phyloP scores from a whole-genome alignment of 495 filamentous ascomycete genomes.

The Hypoxylon lenormandii region DNA sequence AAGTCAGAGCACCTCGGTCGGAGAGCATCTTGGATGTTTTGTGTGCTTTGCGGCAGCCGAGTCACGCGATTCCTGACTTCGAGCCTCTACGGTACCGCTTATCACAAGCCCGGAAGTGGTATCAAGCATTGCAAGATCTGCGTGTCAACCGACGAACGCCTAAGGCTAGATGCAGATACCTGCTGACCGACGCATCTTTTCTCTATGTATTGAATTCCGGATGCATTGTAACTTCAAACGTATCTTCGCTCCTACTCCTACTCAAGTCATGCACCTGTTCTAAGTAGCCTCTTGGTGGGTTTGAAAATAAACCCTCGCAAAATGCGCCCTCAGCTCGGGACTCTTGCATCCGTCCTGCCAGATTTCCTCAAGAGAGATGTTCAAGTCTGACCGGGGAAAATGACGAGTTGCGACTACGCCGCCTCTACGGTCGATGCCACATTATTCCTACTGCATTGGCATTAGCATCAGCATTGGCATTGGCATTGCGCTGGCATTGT shows the following conservation, averaged over 20 bases:
- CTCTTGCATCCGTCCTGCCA: constrained; percentile 34
- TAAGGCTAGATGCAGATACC: constrained; percentile 6
- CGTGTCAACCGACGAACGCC: constrained; percentile 30
- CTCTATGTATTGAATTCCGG: background rate
- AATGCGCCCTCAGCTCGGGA: constrained; percentile 19
- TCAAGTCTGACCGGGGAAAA: constrained; percentile 2
- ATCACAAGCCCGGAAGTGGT: constrained; percentile 18
- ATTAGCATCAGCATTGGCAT: no score
- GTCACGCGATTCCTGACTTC: constrained; percentile 39
- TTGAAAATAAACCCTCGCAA: constrained; percentile 12
- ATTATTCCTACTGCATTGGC: background rate
- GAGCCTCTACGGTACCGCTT: constrained; percentile 27
- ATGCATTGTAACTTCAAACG: constrained; percentile 18
- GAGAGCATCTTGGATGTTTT: constrained; percentile 8
- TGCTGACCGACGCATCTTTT: constrained; percentile 13
- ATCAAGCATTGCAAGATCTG: constrained; percentile 36
- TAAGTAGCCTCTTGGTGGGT: background rate
- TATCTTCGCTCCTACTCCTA: background rate
- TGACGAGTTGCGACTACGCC: constrained; percentile 1
- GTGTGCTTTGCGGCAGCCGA: constrained; percentile 16
- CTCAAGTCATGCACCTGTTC: constrained; percentile 10
- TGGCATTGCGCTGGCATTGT: no score
- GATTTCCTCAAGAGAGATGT: constrained; percentile 3
- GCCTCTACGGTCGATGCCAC: background rate
- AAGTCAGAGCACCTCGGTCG: no score